Conservation (phyloP, 495 filamentous ascomycete species). For the Daldinia caldariorum region DNA sequence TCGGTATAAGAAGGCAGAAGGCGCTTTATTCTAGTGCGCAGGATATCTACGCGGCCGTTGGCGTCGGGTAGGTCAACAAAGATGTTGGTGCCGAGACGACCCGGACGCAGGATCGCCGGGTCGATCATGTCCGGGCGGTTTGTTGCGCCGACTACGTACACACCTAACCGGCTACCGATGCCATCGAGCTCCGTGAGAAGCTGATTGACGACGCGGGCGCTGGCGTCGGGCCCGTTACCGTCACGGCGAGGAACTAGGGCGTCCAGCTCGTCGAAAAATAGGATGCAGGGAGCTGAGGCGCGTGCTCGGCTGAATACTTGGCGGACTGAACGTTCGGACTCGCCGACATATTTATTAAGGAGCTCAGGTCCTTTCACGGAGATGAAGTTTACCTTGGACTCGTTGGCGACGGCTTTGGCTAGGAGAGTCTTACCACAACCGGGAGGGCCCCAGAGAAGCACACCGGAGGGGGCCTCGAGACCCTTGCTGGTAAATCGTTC, state of each 20-base stretch:
- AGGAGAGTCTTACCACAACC: slow-evolving; percentile 97
- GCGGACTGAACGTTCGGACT: slow-evolving; percentile 90
- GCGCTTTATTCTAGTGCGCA: slow-evolving; percentile 68
- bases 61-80: slow-evolving; percentile 88
- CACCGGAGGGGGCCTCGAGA: slow-evolving; percentile 87
- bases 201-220: slow-evolving; percentile 91
- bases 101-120: slow-evolving; percentile 91
- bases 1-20: slow-evolving; percentile 50
- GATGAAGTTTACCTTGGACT: slow-evolving; percentile 96
- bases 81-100: slow-evolving; percentile 85
- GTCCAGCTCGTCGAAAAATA: slow-evolving; percentile 98
- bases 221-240: slow-evolving; percentile 81
- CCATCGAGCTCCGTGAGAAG: slow-evolving; percentile 97
- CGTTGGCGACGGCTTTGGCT: slow-evolving; percentile 95
- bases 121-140: slow-evolving; percentile 98
- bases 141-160: slow-evolving; percentile 95
- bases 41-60: slow-evolving; percentile 84
- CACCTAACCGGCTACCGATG: slow-evolving; percentile 78
- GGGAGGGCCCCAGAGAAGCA: slow-evolving; percentile 95
- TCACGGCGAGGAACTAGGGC: slow-evolving; percentile 88
- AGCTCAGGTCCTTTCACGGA: slow-evolving; percentile 95
- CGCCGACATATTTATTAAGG: slow-evolving; percentile 94
- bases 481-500: slow-evolving; percentile 82
- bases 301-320: slow-evolving; percentile 92
- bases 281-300: slow-evolving; percentile 86